A percentile compares a stretch with the other conserved stretches of the same genome.
Evolutionary conservation across 176 grass and related monocot genomes (phyloP).

Genomic region (Cocos nucifera): DNA sequence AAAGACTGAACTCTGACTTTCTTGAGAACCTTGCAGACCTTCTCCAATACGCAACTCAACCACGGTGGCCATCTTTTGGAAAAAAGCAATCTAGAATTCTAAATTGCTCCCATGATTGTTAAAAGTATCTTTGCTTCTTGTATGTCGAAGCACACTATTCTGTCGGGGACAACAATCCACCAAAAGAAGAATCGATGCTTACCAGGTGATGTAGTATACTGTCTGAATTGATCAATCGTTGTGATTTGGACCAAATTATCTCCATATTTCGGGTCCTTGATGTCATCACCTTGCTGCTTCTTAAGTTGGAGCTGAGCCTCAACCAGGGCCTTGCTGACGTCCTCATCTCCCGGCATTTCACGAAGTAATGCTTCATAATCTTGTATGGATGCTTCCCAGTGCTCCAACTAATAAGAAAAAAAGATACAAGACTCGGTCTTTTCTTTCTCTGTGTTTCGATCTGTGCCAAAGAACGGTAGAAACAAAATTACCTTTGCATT

Average conservation of each 20-base stretch:
- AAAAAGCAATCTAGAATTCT: no score
- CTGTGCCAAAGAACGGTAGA: no score
- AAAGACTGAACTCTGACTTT: no score
- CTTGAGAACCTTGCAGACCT: no score
- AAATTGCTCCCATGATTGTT: no score
- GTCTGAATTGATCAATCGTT: constrained; percentile 5
- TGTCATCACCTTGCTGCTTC: constrained; percentile 4
- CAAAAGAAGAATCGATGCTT: not conserved
- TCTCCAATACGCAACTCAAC: no score
- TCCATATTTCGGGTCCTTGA: not conserved
- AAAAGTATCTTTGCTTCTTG: no score
- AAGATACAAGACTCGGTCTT: no score
- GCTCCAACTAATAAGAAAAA: constrained; percentile 1
- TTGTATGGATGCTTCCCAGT: constrained; percentile 27
- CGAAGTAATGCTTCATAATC: constrained; percentile 24
- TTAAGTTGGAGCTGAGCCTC: constrained; percentile 14
- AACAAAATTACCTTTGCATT: constrained; percentile 9
- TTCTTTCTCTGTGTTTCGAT: not conserved
- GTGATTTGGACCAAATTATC: not conserved
- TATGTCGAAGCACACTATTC: not conserved
- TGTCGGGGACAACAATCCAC: not conserved
- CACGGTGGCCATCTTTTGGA: no score
- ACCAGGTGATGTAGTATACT: constrained; percentile 2
- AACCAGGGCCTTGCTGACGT: constrained; percentile 1
- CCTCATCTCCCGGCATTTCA: constrained; percentile 18